Evolutionary conservation across 371 early-diverging fungal genomes (phyloP).

Genomic region (Haplosporangium sp.): DNA sequence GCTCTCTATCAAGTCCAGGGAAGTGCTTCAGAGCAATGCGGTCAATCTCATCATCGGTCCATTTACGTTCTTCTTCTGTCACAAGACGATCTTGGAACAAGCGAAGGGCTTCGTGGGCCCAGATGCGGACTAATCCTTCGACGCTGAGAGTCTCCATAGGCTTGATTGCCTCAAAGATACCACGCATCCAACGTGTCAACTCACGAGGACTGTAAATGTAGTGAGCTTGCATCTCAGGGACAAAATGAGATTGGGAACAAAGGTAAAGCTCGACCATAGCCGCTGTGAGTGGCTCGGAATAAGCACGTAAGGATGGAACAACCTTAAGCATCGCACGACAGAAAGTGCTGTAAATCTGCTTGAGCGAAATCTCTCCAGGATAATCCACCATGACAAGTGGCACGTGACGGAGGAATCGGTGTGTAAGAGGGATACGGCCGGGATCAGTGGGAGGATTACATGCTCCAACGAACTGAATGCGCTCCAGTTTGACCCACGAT

Average conservation of each 20-base stretch:
- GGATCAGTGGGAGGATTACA: constrained; percentile 99
- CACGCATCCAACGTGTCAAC: constrained; percentile 98
- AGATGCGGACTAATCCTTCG: constrained; percentile 93
- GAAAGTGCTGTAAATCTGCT: constrained; percentile 97
- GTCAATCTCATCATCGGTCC: constrained; percentile 94
- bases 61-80: constrained; percentile 86
- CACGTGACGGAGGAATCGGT: constrained; percentile 96
- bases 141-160: constrained; percentile 84
- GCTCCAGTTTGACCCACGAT: constrained; percentile 93
- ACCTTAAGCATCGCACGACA: constrained; percentile 94
- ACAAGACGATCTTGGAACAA: constrained; percentile 99
- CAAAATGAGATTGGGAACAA: constrained; percentile 91
- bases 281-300: constrained; percentile 91
- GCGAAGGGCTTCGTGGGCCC: constrained; percentile 98
- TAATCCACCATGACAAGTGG: constrained; percentile 98
- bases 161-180: constrained; percentile 95
- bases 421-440: constrained; percentile 95
- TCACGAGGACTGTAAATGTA: constrained; percentile 99
- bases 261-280: constrained; percentile 98
- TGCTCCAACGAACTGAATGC: constrained; percentile 99
- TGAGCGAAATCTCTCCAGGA: constrained; percentile 92
- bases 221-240: constrained; percentile 97
- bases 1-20: constrained; percentile 79
- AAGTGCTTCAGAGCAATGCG: constrained; percentile 89
- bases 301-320: constrained; percentile 92